Percentiles rank a stretch among this genome's conserved stretches.
phyloP scores from a whole-genome alignment of 805 yeast species.

The Dipodascopsis tothii region DNA sequence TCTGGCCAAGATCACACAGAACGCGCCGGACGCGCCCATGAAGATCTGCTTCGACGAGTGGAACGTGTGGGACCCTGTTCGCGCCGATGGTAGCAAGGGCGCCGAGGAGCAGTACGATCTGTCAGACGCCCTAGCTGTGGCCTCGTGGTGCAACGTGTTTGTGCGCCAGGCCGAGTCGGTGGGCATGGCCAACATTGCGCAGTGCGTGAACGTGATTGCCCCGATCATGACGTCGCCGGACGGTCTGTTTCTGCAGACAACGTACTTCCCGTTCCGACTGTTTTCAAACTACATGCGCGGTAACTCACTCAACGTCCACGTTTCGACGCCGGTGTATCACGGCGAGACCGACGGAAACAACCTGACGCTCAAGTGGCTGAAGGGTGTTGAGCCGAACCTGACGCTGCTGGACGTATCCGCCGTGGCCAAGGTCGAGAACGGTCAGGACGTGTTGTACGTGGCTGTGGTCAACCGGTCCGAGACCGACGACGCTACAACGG shows the following conservation, averaged over 20 bases:
- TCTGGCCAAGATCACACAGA: slow-evolving; percentile 28
- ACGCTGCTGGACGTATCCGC: slow-evolving; percentile 30
- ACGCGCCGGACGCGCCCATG: slow-evolving; percentile 18
- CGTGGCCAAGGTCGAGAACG: slow-evolving; percentile 22
- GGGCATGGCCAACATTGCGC: slow-evolving; percentile 35
- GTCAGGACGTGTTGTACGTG: slow-evolving; percentile 20
- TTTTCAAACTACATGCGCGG: slow-evolving; percentile 34
- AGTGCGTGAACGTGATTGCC: slow-evolving; percentile 34
- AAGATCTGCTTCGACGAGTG: slow-evolving; percentile 34
- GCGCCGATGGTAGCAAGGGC: slow-evolving; percentile 31
- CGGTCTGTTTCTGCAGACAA: slow-evolving; percentile 30
- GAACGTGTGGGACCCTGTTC: slow-evolving; percentile 35
- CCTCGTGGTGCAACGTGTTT: slow-evolving; percentile 33
- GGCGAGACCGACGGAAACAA: slow-evolving; percentile 25
- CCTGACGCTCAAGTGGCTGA: slow-evolving; percentile 25
- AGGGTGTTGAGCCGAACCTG: slow-evolving; percentile 20
- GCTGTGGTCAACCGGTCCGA: slow-evolving; percentile 31
- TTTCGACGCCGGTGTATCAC: slow-evolving; percentile 28
- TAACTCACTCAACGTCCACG: slow-evolving; percentile 29
- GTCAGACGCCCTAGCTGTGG: slow-evolving; percentile 33
- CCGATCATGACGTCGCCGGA: slow-evolving; percentile 32
- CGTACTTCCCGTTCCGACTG: slow-evolving; percentile 29
- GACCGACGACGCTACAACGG: slow-evolving; percentile 26
- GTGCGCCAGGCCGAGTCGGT: slow-evolving; percentile 30
- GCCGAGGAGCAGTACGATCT: slow-evolving; percentile 32